Base-by-base conservation (phyloP, 192 early-diverging fungal species). In the Cladochytrium replicatum region DNA sequence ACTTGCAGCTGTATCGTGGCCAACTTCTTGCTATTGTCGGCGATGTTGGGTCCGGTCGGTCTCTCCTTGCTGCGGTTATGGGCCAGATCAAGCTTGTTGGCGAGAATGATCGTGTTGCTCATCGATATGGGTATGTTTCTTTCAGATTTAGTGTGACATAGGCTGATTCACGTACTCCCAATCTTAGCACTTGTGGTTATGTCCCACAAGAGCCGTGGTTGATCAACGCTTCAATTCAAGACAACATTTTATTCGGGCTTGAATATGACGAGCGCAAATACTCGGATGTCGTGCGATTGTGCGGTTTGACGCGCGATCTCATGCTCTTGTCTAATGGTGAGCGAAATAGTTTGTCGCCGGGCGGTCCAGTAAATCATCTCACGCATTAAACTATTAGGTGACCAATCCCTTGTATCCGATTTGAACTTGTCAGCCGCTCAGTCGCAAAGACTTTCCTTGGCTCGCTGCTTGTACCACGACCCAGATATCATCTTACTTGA, bases 231-330 rank as follows among this genome's bases (percentile, higher is more conserved):
- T 77, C 80, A 1, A 54, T 91, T 11, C 72, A 78, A 8, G 84
- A 85, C 23, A 92, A 92, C 46, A 83, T 91, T 59, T 29, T 88
- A 23, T 89, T 92, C 71, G 88, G 89, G 0, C 64, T 68, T 4
- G 58, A 66, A 0, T 79, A 55, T 39, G 78, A 91, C 39, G 67
- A 66, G 31, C 50, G 61, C 41, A 54, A 47, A 8, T 91, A 85
- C 62, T 48, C 63, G 34, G 74, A 78, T 19, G 72, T 80, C 28
- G 46, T 91, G 2, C 65, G 76, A 11, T 60, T 81, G 0, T 87
- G 84, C 46, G 82, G 82, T 1, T 52, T 92, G 2, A 72, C 53
- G 7, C 63, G 73, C 1, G 89, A 92, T 64, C 39, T 92, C 40
- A 60, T 56, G 32, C 23, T 70, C 8, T 63, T 89, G 49, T 68